Percentiles rank a stretch among this genome's conserved stretches.
Evolutionary conservation across 2,329 filamentous ascomycete genomes (phyloP).

Genomic region (Cladophialophora bantiana): DNA sequence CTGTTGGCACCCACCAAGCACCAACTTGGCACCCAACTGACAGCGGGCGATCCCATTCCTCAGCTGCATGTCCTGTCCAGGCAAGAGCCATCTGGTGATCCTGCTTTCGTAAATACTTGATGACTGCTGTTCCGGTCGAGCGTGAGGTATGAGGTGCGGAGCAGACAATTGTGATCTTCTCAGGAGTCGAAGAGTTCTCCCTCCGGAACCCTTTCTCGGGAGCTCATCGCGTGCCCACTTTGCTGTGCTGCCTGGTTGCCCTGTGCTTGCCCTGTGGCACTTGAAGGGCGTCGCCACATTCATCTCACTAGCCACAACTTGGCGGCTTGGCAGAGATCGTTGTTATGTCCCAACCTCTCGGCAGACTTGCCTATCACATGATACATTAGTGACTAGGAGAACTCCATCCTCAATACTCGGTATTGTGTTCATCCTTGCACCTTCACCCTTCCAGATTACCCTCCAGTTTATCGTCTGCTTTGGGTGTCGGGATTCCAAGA

Average conservation of each 20-base stretch:
- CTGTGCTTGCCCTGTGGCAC: not conserved
- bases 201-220: not conserved
- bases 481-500: not conserved
- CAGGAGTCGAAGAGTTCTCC: too few species aligned
- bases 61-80: not conserved
- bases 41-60: not conserved
- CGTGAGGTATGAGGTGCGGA: too few species aligned
- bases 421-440: not conserved
- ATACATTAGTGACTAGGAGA: too few species aligned
- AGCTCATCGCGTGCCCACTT: not conserved
- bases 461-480: too few species aligned
- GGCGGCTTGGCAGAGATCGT: not conserved
- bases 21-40: not conserved
- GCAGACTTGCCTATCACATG: not conserved
- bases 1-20: not conserved
- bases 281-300: not conserved
- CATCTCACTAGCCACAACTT: not conserved
- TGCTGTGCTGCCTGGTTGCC: not conserved
- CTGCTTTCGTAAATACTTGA: not conserved
- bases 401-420: too few species aligned
- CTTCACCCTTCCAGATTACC: not conserved
- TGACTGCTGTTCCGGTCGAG: not conserved
- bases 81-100: not conserved
- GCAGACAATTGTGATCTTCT: not conserved
- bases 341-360: not conserved